A percentile compares a stretch with the other conserved stretches of the same genome.
Evolutionary conservation across 768 basidiomycete species (phyloP).

Genomic region (Auriscalpium orientale): DNA sequence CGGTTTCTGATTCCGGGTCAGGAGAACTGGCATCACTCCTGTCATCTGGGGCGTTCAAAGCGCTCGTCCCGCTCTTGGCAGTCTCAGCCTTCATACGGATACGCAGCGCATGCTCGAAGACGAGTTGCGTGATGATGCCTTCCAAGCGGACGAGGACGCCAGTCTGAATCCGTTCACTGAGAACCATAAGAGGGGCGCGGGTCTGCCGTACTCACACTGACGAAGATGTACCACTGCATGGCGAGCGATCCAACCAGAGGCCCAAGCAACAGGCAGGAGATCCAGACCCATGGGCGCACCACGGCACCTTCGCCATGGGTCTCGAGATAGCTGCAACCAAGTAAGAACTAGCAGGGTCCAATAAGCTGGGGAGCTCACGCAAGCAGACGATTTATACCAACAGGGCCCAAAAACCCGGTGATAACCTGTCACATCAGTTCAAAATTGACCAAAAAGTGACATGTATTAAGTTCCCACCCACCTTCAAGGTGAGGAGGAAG

Average conservation of each 20-base stretch:
- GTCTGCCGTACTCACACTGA: constrained; percentile 13
- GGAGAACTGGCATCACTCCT: not conserved
- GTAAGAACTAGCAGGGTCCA: not conserved
- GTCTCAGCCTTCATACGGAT: constrained; percentile 42
- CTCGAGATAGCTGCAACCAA: constrained; percentile 47
- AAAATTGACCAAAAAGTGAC: too few relatives aligned
- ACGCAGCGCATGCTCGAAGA: constrained; percentile 49
- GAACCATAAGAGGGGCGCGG: too few relatives aligned
- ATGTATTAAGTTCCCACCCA: not conserved
- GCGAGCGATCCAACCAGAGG: constrained; percentile 35
- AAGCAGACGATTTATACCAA: constrained; percentile 27
- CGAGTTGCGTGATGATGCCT: constrained; percentile 42
- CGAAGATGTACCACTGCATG: constrained; percentile 48
- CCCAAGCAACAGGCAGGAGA: constrained; percentile 41
- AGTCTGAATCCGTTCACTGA: constrained; percentile 14
- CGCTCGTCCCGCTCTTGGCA: constrained; percentile 1
- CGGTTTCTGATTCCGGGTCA: not conserved
- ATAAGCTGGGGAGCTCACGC: constrained; percentile 11
- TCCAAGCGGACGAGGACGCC: constrained; percentile 35
- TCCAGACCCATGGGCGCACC: constrained; percentile 67
- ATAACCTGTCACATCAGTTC: constrained; percentile 7
- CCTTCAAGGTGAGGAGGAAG: constrained; percentile 1
- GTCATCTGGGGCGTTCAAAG: not conserved
- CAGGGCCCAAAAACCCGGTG: constrained; percentile 20
- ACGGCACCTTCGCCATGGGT: constrained; percentile 36